Percentiles rank a stretch among this genome's conserved stretches.
These are phyloP conservation scores for Closterium sp. DNA, from an alignment of 139 green algal species.

Conservation along the genomic window DNA sequence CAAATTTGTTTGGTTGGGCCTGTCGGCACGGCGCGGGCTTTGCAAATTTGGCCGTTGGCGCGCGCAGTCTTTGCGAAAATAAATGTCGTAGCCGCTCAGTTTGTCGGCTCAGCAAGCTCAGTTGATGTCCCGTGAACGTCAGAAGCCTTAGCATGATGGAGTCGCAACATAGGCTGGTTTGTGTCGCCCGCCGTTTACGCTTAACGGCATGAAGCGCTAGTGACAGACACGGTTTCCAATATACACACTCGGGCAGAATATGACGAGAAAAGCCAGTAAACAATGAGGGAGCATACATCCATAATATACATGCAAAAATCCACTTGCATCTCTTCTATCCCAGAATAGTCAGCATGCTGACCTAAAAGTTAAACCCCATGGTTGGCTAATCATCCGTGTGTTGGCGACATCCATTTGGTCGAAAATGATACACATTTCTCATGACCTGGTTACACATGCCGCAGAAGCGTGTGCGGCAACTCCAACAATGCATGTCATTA, in stretches of 20 bases:
- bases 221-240: too few relatives aligned
- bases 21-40: background rate
- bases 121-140: background rate
- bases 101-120: background rate
- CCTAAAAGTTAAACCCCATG: too few relatives aligned
- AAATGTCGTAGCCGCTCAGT: background rate
- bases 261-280: too few relatives aligned
- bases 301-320: background rate
- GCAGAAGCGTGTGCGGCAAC: slow-evolving; percentile 17
- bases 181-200: background rate
- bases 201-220: background rate
- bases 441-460: background rate
- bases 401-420: background rate
- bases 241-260: too few relatives aligned
- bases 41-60: background rate
- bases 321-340: too few relatives aligned
- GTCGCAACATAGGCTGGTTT: background rate
- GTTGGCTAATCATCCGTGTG: background rate
- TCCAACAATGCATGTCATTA: slow-evolving; percentile 26
- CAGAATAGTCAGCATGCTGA: too few relatives aligned
- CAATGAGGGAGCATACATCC: too few relatives aligned
- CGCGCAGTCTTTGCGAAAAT: background rate
- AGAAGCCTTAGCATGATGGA: background rate
- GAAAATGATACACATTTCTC: background rate
- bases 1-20: background rate